Conservation (phyloP, 805 yeast species). For the Cyberlindnera nakhonratchasimensis region DNA sequence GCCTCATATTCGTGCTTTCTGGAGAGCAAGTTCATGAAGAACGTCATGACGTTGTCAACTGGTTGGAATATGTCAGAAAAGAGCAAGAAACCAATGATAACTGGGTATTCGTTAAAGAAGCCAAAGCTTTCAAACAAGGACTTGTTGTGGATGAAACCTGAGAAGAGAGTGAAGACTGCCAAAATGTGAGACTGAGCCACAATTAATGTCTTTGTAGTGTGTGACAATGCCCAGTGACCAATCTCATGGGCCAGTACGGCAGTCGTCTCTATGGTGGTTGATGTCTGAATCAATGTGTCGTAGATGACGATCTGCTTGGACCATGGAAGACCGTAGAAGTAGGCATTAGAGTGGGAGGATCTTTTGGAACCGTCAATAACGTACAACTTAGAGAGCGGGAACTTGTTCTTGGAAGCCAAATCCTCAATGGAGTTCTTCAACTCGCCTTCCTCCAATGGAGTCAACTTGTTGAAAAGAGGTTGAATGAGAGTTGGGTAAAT, state of each 20-base stretch:
- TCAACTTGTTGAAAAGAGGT: conserved; percentile 89
- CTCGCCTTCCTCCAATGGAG: conserved; percentile 88
- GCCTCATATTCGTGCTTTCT: conserved; percentile 94
- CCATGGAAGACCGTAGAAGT: conserved; percentile 95
- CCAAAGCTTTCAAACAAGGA: conserved; percentile 81
- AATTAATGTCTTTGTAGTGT: conserved; percentile 71
- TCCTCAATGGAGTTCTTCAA: conserved; percentile 76
- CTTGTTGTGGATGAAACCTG: conserved; percentile 73
- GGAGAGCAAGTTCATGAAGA: conserved; percentile 63
- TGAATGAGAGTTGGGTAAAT: conserved; percentile 81
- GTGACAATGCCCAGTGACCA: conserved; percentile 95
- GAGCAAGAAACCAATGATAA: conserved; percentile 74
- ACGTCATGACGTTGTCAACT: conserved; percentile 62
- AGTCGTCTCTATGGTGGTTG: conserved; percentile 73
- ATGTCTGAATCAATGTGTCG: conserved; percentile 84
- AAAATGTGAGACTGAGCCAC: conserved; percentile 64
- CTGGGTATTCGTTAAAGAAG: conserved; percentile 61
- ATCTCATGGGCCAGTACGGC: conserved; percentile 98
- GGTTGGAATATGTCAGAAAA: conserved; percentile 81
- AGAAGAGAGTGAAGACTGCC: conserved; percentile 65
- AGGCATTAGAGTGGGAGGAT: conserved; percentile 95
- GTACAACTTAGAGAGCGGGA: conserved; percentile 82
- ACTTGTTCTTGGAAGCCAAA: conserved; percentile 68
- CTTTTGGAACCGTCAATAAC: conserved; percentile 97
- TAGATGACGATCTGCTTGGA: conserved; percentile 90